Evolutionary conservation across 1,284 basidiomycete genomes (phyloP).

Genomic region (Pholiota adiposa): DNA sequence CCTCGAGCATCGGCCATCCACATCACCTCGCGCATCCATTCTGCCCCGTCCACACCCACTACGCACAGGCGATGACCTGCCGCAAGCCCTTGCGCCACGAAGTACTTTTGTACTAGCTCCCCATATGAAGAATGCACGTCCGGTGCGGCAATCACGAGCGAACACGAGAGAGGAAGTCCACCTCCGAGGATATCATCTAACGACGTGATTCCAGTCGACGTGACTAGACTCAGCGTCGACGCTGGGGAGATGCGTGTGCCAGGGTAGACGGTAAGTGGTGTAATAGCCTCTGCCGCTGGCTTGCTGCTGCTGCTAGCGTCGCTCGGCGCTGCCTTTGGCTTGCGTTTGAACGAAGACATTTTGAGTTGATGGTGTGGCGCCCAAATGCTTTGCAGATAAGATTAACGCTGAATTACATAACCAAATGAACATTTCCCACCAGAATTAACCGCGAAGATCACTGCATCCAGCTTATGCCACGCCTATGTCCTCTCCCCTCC

Average conservation of each 20-base stretch:
- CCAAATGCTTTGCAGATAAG: background rate
- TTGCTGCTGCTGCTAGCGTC: slow-evolving; percentile 18
- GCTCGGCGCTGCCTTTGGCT: slow-evolving; percentile 52
- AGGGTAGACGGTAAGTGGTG: slow-evolving; percentile 38
- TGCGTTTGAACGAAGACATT: slow-evolving; percentile 90
- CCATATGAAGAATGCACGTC: slow-evolving; percentile 88
- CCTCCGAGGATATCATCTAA: slow-evolving; percentile 96
- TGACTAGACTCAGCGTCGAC: slow-evolving; percentile 63
- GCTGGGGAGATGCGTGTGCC: slow-evolving; percentile 73
- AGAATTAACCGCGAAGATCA: no score
- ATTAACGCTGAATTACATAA: background rate
- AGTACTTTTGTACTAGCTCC: slow-evolving; percentile 88
- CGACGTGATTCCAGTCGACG: slow-evolving; percentile 90
- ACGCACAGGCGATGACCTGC: slow-evolving; percentile 72
- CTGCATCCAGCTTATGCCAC: background rate
- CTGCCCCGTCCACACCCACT: slow-evolving; percentile 60
- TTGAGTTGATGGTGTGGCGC: slow-evolving; percentile 5
- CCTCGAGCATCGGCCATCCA: slow-evolving; percentile 58
- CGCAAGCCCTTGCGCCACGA: slow-evolving; percentile 84
- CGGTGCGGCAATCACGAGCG: slow-evolving; percentile 75
- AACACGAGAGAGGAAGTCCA: slow-evolving; percentile 86
- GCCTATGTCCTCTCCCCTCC: background rate
- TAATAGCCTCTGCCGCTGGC: slow-evolving; percentile 15
- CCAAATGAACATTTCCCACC: background rate
- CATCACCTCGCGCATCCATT: slow-evolving; percentile 75